Conservation (phyloP, 495 filamentous ascomycete genomes). For the Aspergillus ostianus region DNA sequence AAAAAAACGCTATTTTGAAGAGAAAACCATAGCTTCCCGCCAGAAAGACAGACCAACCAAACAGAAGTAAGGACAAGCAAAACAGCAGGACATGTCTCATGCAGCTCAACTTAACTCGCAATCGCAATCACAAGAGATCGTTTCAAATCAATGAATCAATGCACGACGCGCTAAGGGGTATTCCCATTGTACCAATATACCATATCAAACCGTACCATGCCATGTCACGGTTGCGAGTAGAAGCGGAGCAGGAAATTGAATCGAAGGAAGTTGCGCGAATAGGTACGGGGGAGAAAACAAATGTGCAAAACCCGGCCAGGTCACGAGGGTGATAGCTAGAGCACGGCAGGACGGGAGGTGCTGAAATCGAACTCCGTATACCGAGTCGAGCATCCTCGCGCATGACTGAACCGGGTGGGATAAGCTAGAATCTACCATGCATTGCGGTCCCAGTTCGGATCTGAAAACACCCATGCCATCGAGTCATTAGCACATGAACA, state of each 20-base stretch:
- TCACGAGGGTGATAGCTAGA: not conserved
- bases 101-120: not conserved
- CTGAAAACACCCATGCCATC: slow-evolving; percentile 37
- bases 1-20: not conserved
- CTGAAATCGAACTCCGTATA: not conserved
- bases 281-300: too few relatives aligned
- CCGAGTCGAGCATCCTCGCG: not conserved
- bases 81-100: not conserved
- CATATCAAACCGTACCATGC: too few relatives aligned
- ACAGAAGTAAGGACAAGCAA: not conserved
- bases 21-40: not conserved
- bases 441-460: slow-evolving; percentile 77
- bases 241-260: not conserved
- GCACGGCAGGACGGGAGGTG: not conserved
- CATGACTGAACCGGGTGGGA: not conserved
- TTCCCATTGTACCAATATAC: too few relatives aligned
- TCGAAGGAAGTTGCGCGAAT: too few relatives aligned
- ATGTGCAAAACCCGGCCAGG: too few relatives aligned
- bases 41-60: not conserved
- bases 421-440: slow-evolving; percentile 54
- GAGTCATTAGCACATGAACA: not conserved
- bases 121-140: not conserved
- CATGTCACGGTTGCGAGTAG: not conserved
- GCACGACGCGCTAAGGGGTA: not conserved
- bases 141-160: not conserved